Conservation (phyloP, 2,329 filamentous ascomycete genomes). For the Aureobasidium sp. region DNA sequence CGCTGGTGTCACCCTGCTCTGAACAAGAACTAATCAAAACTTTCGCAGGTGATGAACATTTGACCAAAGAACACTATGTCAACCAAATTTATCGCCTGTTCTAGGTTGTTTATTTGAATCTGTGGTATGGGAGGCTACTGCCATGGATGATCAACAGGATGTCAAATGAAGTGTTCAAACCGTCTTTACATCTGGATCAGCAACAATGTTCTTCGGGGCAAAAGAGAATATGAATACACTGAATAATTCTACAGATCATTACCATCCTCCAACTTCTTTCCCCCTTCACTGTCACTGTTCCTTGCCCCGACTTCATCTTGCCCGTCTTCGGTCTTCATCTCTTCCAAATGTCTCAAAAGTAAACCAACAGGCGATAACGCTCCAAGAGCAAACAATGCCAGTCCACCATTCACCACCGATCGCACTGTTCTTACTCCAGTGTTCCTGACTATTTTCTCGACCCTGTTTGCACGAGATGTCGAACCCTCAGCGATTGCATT, state of each 20-base stretch:
- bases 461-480: too few relatives aligned
- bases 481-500: not conserved
- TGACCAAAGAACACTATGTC: not conserved
- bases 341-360: not conserved
- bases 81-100: not conserved
- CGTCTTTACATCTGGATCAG: not conserved
- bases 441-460: not conserved
- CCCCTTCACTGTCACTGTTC: not conserved
- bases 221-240: not conserved
- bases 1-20: not conserved
- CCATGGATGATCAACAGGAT: too few relatives aligned
- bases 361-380: slow-evolving; percentile 2
- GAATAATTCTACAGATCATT: not conserved
- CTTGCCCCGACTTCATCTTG: not conserved
- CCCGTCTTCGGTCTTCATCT: not conserved
- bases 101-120: too few relatives aligned
- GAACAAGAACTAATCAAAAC: not conserved
- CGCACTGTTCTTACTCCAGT: not conserved
- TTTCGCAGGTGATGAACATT: not conserved
- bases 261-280: not conserved
- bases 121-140: too few relatives aligned
- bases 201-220: not conserved
- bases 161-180: not conserved
- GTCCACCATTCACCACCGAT: not conserved
- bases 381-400: slow-evolving; percentile 1